phyloP scores from a whole-genome alignment of 2,329 filamentous ascomycete genomes.

The Proliferodiscus dingleyae region DNA sequence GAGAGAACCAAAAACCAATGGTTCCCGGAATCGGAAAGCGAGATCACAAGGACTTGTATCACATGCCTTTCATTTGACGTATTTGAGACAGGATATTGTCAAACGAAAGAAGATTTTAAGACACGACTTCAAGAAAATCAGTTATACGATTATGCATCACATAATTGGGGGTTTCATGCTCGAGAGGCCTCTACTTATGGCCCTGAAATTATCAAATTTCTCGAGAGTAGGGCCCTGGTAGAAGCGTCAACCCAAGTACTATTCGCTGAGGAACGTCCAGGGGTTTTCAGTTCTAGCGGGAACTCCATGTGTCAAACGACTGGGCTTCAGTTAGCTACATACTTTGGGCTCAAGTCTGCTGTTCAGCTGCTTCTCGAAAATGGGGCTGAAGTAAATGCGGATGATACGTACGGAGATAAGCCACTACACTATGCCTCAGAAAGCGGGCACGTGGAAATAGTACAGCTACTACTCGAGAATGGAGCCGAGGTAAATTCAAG shows the following conservation, averaged over 20 bases:
- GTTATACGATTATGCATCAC: conserved; percentile 31
- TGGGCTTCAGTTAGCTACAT: conserved; percentile 25
- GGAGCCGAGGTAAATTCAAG: no score
- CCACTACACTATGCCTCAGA: background rate
- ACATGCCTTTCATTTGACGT: conserved; percentile 28
- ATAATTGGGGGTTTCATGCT: conserved; percentile 33
- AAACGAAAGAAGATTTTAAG: conserved; percentile 18
- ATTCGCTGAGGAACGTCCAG: background rate
- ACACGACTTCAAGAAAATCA: conserved; percentile 19
- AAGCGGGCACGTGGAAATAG: conserved; percentile 9
- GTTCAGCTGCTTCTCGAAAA: conserved; percentile 6
- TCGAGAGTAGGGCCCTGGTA: conserved; percentile 12
- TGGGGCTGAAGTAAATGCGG: conserved; percentile 6
- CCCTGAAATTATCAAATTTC: conserved; percentile 13
- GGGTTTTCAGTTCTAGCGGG: conserved; percentile 4
- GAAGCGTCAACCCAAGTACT: conserved; percentile 16
- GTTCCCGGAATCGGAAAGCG: conserved; percentile 14
- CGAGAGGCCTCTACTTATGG: conserved; percentile 14
- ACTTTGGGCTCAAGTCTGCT: conserved; percentile 19
- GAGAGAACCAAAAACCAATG: conserved; percentile 3
- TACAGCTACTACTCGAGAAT: conserved; percentile 21
- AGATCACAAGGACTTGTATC: conserved; percentile 21
- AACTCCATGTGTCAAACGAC: conserved; percentile 14
- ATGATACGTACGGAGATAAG: background rate
- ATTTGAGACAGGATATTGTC: conserved; percentile 22